Percentiles rank a stretch among this genome's conserved stretches.
phyloP scores from a whole-genome alignment of 139 green algal species.

The Auxenochlorella pyrenoidosa region DNA sequence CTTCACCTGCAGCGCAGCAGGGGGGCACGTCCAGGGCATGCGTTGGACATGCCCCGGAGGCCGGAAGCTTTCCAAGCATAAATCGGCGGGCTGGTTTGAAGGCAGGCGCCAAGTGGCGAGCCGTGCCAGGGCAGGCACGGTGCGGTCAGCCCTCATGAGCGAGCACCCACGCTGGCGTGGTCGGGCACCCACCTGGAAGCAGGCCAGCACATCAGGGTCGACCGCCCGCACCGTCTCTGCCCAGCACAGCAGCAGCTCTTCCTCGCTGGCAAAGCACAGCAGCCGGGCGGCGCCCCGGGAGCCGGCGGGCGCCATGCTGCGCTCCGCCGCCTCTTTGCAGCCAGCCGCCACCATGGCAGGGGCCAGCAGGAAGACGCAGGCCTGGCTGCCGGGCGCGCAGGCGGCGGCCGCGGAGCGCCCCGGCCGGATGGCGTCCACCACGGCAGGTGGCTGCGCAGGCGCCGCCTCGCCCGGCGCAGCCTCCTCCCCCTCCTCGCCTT shows the following conservation, averaged over 20 bases:
- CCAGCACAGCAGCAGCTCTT: constrained; percentile 68
- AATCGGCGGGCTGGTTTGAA: too few species aligned
- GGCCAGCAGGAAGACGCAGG: neutral
- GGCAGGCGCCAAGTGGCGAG: too few species aligned
- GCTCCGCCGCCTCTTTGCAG: neutral
- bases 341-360: neutral
- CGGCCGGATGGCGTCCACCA: neutral
- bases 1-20: constrained; percentile 55
- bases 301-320: neutral
- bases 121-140: too few species aligned
- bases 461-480: neutral
- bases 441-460: neutral
- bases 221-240: constrained; percentile 42
- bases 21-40: neutral
- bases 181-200: constrained; percentile 66
- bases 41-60: too few species aligned
- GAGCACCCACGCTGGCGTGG: neutral
- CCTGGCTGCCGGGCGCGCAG: neutral
- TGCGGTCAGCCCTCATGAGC: too few species aligned
- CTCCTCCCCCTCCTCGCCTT: constrained; percentile 23
- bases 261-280: constrained; percentile 51
- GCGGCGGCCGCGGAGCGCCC: neutral
- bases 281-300: neutral
- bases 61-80: too few species aligned
- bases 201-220: constrained; percentile 71